These are phyloP conservation scores for Exophiala bonariae DNA, from an alignment of 2,329 filamentous ascomycete species.

Conservation along the genomic window DNA sequence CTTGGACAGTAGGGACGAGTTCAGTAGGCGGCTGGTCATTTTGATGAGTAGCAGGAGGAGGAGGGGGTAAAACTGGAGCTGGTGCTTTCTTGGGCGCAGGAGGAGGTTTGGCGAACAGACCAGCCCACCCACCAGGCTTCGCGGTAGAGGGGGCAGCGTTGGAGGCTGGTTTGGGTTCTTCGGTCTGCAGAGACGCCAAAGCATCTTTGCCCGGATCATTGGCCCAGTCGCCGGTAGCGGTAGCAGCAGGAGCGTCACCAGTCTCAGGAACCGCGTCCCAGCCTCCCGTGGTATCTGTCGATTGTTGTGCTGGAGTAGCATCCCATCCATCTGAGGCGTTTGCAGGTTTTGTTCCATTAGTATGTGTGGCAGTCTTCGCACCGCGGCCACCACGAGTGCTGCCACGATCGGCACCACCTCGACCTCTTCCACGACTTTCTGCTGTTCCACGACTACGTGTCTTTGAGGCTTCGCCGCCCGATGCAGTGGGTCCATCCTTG, in stretches of 20 bases:
- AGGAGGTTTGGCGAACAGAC: conserved; percentile 68
- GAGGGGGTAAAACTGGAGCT: conserved; percentile 32
- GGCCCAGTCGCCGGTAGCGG: conserved; percentile 28
- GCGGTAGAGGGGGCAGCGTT: conserved; percentile 16
- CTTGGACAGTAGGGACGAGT: conserved; percentile 31
- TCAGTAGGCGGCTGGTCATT: conserved; percentile 16
- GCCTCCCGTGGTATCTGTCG: conserved; percentile 29
- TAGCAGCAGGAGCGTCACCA: conserved; percentile 27
- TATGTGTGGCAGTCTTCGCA: conserved; percentile 42
- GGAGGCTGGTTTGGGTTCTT: conserved; percentile 33
- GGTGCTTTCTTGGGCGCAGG: conserved; percentile 55
- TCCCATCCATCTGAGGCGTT: conserved; percentile 23
- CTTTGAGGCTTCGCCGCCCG: conserved; percentile 38
- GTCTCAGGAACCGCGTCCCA: conserved; percentile 31
- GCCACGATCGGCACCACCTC: conserved; percentile 47
- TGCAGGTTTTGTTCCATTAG: conserved; percentile 42
- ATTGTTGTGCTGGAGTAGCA: conserved; percentile 15
- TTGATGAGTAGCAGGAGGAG: conserved; percentile 16
- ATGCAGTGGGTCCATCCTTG: conserved; percentile 41
- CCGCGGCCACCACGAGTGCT: conserved; percentile 45
- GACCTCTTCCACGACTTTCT: conserved; percentile 46
- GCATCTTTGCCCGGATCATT: conserved; percentile 28
- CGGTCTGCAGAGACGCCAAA: conserved; percentile 29
- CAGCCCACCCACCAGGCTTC: conserved; percentile 59
- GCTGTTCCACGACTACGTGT: conserved; percentile 49